These are phyloP conservation scores for Colletotrichum tofieldiae DNA, from an alignment of 2,329 filamentous ascomycete genomes.

Conservation along the genomic window DNA sequence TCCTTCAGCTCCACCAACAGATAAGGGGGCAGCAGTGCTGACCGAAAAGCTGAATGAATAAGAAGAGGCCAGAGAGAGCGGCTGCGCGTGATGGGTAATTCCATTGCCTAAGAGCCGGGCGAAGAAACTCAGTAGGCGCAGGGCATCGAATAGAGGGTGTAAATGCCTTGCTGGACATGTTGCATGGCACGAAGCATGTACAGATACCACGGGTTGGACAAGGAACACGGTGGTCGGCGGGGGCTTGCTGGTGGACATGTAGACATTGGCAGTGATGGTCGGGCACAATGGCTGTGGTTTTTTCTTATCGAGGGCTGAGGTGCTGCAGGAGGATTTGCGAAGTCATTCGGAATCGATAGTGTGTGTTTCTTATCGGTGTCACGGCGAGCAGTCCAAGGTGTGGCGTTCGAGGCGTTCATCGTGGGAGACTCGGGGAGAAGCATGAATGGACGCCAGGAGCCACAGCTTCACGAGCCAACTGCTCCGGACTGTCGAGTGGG, in stretches of 20 bases:
- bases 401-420: not conserved
- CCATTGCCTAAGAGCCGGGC: constrained; percentile 15
- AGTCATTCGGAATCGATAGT: not conserved
- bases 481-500: not conserved
- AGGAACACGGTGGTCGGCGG: not conserved
- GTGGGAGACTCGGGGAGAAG: not conserved
- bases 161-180: not conserved
- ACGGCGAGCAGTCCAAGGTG: not conserved
- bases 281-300: not conserved
- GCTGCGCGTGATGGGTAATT: constrained; percentile 16
- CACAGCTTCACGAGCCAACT: not conserved
- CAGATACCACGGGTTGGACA: not conserved
- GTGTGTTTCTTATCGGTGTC: not conserved
- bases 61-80: not conserved
- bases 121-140: not conserved
- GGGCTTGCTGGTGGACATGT: not conserved
- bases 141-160: not conserved
- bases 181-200: not conserved
- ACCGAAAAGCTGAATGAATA: not conserved
- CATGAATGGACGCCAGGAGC: not conserved
- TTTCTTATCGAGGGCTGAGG: not conserved
- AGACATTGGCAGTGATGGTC: not conserved
- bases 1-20: constrained; percentile 37
- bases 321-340: no score
- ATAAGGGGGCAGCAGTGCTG: constrained; percentile 13